Evolutionary conservation across 2,329 filamentous ascomycete species (phyloP).

Genomic region (Pseudogymnoascus sp.): DNA sequence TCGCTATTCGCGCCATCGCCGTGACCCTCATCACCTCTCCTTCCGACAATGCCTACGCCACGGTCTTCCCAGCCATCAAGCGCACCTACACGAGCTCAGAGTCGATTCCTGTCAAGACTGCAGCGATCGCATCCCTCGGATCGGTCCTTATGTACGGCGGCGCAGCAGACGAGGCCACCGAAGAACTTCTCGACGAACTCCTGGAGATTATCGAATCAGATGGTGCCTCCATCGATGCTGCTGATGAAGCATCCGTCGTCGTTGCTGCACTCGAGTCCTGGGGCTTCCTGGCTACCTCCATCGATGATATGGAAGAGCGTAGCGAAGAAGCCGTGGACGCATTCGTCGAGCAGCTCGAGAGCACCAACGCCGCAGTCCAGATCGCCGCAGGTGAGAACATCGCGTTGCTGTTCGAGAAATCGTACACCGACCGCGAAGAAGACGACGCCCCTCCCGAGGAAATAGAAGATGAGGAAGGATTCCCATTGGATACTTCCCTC

Average conservation of each 20-base stretch:
- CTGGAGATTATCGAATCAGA: constrained; percentile 62
- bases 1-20: constrained; percentile 49
- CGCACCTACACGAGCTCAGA: constrained; percentile 51
- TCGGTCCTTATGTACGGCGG: constrained; percentile 57
- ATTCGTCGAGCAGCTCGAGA: constrained; percentile 62
- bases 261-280: constrained; percentile 59
- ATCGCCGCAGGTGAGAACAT: constrained; percentile 66
- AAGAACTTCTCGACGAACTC: constrained; percentile 57
- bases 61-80: constrained; percentile 47
- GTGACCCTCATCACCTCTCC: constrained; percentile 55
- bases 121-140: constrained; percentile 57
- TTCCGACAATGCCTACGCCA: constrained; percentile 52
- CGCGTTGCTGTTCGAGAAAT: constrained; percentile 63
- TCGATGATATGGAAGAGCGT: constrained; percentile 56
- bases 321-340: constrained; percentile 58
- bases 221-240: constrained; percentile 53
- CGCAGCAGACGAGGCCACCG: constrained; percentile 51
- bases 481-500: constrained; percentile 31
- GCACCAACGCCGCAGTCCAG: constrained; percentile 52
- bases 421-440: constrained; percentile 35
- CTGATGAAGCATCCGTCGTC: constrained; percentile 53
- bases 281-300: constrained; percentile 57
- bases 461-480: constrained; percentile 28
- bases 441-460: constrained; percentile 35
- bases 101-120: constrained; percentile 49